Percentiles rank a stretch among this genome's conserved stretches.
phyloP scores from a whole-genome alignment of 208 protist species.

The Leishmania guyanensis region DNA sequence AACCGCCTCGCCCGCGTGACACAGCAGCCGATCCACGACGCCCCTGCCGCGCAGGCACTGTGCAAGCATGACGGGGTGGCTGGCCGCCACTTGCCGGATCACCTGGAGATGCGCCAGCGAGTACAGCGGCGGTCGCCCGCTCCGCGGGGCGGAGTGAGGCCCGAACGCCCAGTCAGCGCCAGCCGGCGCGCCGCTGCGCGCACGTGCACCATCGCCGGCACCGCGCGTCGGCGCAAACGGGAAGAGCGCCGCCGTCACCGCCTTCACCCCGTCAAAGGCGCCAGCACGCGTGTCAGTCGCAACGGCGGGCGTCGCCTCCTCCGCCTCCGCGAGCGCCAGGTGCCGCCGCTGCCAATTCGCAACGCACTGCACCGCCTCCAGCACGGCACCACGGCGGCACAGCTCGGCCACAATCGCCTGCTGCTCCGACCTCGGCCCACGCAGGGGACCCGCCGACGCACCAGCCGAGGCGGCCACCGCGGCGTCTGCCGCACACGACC shows the following conservation, averaged over 20 bases:
- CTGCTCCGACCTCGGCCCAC: constrained; percentile 12
- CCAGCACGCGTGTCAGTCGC: background rate
- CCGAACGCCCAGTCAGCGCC: background rate
- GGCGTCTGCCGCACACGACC: background rate
- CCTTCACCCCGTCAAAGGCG: constrained; percentile 47
- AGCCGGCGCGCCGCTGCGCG: background rate
- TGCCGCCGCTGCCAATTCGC: constrained; percentile 69
- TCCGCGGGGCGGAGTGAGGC: background rate
- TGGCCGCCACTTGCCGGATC: constrained; percentile 2
- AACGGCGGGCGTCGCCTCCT: background rate
- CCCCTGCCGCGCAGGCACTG: constrained; percentile 47
- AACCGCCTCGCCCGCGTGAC: constrained; percentile 33
- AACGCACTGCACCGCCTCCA: constrained; percentile 58
- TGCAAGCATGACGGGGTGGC: constrained; percentile 45
- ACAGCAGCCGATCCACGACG: constrained; percentile 49
- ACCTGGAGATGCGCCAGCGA: constrained; percentile 5
- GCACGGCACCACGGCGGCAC: constrained; percentile 22
- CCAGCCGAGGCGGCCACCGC: background rate
- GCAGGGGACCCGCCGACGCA: background rate
- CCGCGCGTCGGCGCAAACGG: background rate
- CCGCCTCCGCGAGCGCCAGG: constrained; percentile 18
- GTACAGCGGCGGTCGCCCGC: constrained; percentile 4
- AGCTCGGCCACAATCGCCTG: constrained; percentile 33
- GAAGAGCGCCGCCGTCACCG: constrained; percentile 37
- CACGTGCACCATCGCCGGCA: background rate